phyloP scores from a whole-genome alignment of 495 filamentous ascomycete genomes.

The Penicillium maclennaniae region DNA sequence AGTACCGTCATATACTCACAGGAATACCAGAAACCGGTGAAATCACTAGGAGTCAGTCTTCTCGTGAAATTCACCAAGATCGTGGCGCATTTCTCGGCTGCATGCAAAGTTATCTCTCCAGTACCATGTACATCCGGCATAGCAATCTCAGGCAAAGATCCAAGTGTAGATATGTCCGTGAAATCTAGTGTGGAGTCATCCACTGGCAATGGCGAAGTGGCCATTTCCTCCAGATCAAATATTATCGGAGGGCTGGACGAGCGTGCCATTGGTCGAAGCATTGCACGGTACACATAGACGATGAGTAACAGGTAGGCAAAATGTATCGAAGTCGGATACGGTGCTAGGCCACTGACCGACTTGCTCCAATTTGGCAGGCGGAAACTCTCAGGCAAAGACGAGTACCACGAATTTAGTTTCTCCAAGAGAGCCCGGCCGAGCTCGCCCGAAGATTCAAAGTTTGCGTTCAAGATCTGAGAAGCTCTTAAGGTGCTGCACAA shows the following conservation, averaged over 20 bases:
- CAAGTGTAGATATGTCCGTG: slow-evolving; percentile 19
- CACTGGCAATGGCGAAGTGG: slow-evolving; percentile 14
- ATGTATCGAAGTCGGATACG: slow-evolving; percentile 31
- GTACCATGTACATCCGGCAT: slow-evolving; percentile 24
- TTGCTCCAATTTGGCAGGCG: slow-evolving; percentile 33
- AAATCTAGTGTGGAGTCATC: slow-evolving; percentile 25
- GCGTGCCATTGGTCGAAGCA: slow-evolving; percentile 35
- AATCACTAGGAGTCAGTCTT: slow-evolving; percentile 29
- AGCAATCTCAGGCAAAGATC: slow-evolving; percentile 25
- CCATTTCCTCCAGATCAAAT: slow-evolving; percentile 30
- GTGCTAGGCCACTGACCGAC: slow-evolving; percentile 26
- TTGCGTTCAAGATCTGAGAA: slow-evolving; percentile 29
- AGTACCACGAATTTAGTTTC: slow-evolving; percentile 32
- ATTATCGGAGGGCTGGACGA: slow-evolving; percentile 33
- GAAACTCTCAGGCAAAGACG: slow-evolving; percentile 25
- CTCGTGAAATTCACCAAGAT: slow-evolving; percentile 31
- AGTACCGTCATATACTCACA: slow-evolving; percentile 19
- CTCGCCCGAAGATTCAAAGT: slow-evolving; percentile 28
- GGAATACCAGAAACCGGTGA: slow-evolving; percentile 36
- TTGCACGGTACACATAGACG: slow-evolving; percentile 35
- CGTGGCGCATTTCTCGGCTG: slow-evolving; percentile 33
- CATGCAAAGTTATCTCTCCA: slow-evolving; percentile 27
- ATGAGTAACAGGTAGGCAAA: slow-evolving; percentile 36
- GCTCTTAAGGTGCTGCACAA: slow-evolving; percentile 28
- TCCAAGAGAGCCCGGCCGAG: slow-evolving; percentile 24